Evolutionary conservation across 345 rosid genomes (phyloP).

Genomic region (Rhizophora apiculata): DNA sequence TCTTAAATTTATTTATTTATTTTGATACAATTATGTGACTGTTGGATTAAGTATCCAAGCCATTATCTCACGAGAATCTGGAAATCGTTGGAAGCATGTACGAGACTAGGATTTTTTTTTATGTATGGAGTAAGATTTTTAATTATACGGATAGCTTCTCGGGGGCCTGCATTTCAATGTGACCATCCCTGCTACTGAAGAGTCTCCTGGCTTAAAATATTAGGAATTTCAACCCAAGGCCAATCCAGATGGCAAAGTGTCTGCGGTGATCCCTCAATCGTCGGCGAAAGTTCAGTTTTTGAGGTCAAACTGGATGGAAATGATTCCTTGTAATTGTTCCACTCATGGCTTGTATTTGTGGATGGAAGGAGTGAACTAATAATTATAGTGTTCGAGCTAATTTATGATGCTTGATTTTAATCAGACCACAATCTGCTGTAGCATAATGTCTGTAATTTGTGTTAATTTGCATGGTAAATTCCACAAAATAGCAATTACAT

Average conservation of each 20-base stretch:
- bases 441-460: too few relatives aligned
- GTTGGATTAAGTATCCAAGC: conserved; percentile 27
- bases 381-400: not conserved
- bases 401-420: too few relatives aligned
- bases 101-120: not conserved
- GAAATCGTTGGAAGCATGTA: not conserved
- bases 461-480: too few relatives aligned
- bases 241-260: not conserved
- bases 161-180: too few relatives aligned
- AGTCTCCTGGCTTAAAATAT: not conserved
- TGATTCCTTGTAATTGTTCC: not conserved
- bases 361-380: not conserved
- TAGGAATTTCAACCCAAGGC: not conserved
- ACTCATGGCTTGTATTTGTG: not conserved
- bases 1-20: conserved; percentile 3
- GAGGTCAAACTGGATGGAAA: not conserved
- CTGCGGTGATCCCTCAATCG: too few relatives aligned
- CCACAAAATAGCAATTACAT: too few relatives aligned
- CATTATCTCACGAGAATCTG: conserved; percentile 30
- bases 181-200: too few relatives aligned
- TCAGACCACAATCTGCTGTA: too few relatives aligned
- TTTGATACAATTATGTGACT: conserved; percentile 15
- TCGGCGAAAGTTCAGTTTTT: not conserved
- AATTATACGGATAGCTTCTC: too few relatives aligned
- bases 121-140: too few relatives aligned